A percentile compares a stretch with the other conserved stretches of the same genome.
Conservation (phyloP, 345 rosid genomes). For the Brassica juncea region DNA sequence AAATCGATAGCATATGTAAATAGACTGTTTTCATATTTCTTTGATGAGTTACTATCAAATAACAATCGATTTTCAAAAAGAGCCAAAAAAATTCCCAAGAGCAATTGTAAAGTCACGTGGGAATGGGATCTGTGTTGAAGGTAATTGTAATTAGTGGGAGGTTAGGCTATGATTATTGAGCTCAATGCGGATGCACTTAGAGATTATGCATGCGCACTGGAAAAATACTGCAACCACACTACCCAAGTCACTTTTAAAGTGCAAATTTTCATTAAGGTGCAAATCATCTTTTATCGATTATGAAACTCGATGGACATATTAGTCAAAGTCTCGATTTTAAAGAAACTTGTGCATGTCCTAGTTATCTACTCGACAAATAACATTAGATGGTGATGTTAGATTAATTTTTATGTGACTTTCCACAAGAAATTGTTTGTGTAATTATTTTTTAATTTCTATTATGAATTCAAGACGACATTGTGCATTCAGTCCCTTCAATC, state of each 20-base stretch:
- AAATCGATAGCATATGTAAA: neutral
- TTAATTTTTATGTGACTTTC: neutral
- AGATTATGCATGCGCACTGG: slow-evolving; percentile 40
- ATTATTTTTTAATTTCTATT: neutral
- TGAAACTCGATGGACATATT: slow-evolving; percentile 22
- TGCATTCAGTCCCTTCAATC: too few relatives aligned
- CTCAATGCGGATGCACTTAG: slow-evolving; percentile 4
- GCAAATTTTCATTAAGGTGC: slow-evolving; percentile 14
- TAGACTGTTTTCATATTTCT: neutral
- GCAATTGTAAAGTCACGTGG: slow-evolving; percentile 20
- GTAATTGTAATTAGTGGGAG: slow-evolving; percentile 40
- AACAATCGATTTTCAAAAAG: neutral
- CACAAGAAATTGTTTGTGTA: too few relatives aligned
- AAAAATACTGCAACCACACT: neutral
- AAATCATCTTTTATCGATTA: slow-evolving; percentile 15
- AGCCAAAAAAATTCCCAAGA: neutral
- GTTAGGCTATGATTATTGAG: neutral
- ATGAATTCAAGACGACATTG: slow-evolving; percentile 14
- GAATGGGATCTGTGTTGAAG: slow-evolving; percentile 37
- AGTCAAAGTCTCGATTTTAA: slow-evolving; percentile 32
- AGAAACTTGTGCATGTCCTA: slow-evolving; percentile 17
- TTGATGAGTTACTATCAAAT: neutral
- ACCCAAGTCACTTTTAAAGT: slow-evolving; percentile 23
- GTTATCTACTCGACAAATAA: slow-evolving; percentile 11
- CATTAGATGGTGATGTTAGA: neutral